These are phyloP conservation scores for Saturnispora dispora DNA, from an alignment of 805 yeast species.

Conservation along the genomic window DNA sequence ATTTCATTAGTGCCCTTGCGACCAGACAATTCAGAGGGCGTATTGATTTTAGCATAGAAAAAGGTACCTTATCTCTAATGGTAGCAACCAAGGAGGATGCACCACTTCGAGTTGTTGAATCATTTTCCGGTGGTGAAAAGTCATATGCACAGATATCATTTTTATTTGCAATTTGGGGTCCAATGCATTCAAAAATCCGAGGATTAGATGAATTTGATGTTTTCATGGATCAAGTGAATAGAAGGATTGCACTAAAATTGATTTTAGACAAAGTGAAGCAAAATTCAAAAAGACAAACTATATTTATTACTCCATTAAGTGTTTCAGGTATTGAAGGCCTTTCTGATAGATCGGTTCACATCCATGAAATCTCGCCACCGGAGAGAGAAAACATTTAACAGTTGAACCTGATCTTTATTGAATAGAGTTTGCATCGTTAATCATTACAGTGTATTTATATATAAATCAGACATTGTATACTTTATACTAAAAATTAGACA, in stretches of 20 bases:
- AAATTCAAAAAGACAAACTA: constrained; percentile 68
- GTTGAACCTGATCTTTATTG: background rate
- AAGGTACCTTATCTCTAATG: constrained; percentile 42
- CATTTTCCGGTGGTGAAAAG: constrained; percentile 95
- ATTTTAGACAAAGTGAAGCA: constrained; percentile 60
- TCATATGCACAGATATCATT: constrained; percentile 88
- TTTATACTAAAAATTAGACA: background rate
- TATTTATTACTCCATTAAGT: constrained; percentile 91
- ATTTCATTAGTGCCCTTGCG: constrained; percentile 51
- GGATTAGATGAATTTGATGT: constrained; percentile 97
- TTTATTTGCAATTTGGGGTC: constrained; percentile 82
- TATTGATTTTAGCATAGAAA: constrained; percentile 51
- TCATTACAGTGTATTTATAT: background rate
- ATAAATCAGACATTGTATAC: background rate
- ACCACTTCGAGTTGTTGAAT: constrained; percentile 59
- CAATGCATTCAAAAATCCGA: constrained; percentile 78
- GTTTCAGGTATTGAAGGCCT: constrained; percentile 61
- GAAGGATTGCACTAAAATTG: constrained; percentile 68
- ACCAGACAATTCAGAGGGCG: constrained; percentile 68
- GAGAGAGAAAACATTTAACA: constrained; percentile 16
- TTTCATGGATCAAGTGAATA: constrained; percentile 89
- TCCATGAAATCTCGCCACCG: constrained; percentile 48
- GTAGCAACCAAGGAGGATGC: constrained; percentile 55
- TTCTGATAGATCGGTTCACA: constrained; percentile 44
- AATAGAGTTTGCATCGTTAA: background rate